Percentiles rank a stretch among this genome's conserved stretches.
Evolutionary conservation across 2,329 filamentous ascomycete genomes (phyloP).

Genomic region (Colletotrichum viniferum): DNA sequence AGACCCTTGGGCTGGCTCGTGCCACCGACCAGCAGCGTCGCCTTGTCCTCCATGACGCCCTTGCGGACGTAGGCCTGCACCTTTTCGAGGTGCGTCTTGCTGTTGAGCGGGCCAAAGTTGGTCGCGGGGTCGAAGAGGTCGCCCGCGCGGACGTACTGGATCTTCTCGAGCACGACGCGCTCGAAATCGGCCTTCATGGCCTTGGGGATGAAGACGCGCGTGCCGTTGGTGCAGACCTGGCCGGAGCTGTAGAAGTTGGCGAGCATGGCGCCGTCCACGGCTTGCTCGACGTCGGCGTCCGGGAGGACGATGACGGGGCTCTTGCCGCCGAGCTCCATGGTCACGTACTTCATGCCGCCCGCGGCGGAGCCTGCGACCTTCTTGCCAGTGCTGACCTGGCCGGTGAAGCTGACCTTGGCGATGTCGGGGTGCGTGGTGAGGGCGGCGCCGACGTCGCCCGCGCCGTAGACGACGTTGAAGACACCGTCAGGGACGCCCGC

Average conservation of each 20-base stretch:
- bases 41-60: constrained; percentile 75
- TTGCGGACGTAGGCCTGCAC: constrained; percentile 78
- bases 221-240: constrained; percentile 93
- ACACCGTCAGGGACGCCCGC: constrained; percentile 82
- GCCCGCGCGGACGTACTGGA: constrained; percentile 79
- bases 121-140: constrained; percentile 73
- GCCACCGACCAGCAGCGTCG: constrained; percentile 76
- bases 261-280: constrained; percentile 91
- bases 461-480: constrained; percentile 86
- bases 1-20: constrained; percentile 56
- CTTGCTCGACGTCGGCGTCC: constrained; percentile 77
- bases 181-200: constrained; percentile 72
- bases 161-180: constrained; percentile 69
- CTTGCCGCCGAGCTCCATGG: constrained; percentile 91
- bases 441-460: constrained; percentile 76
- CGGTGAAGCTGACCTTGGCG: constrained; percentile 71
- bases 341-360: constrained; percentile 85
- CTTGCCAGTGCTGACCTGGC: constrained; percentile 51
- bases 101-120: constrained; percentile 86
- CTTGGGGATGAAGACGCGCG: constrained; percentile 80
- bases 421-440: constrained; percentile 74
- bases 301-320: constrained; percentile 81
- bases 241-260: constrained; percentile 92
- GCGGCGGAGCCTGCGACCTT: constrained; percentile 81
- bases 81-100: constrained; percentile 75